Evolutionary conservation across 345 rosid genomes (phyloP).

Genomic region (Schrenkiella parvula): DNA sequence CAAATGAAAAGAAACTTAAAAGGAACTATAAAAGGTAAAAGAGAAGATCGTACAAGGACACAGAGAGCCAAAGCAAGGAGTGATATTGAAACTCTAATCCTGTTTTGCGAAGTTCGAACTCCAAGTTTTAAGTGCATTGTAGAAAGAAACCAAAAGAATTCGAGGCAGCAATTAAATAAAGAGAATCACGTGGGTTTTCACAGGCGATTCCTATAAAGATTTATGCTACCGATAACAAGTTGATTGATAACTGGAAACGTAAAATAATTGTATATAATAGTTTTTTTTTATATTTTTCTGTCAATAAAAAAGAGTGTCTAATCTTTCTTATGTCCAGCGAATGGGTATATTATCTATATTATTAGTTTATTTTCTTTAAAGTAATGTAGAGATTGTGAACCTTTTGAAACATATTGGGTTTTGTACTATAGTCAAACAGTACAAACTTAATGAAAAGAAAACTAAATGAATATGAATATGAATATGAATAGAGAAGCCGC

Average conservation of each 20-base stretch:
- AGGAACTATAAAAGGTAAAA: neutral
- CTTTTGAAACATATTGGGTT: neutral
- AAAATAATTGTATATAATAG: neutral
- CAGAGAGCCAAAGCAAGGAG: neutral
- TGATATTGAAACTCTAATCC: constrained; percentile 1
- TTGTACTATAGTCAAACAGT: neutral
- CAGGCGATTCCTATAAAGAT: constrained; percentile 1
- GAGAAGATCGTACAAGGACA: constrained; percentile 24
- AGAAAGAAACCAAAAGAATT: neutral
- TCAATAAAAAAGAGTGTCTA: neutral
- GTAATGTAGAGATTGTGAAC: neutral
- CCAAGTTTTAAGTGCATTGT: neutral
- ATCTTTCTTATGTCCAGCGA: neutral
- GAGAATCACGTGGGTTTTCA: constrained; percentile 23
- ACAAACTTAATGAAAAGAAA: neutral
- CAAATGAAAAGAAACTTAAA: neutral
- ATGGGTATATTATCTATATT: neutral
- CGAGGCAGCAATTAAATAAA: neutral
- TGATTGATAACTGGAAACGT: neutral
- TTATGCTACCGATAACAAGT: constrained; percentile 2
- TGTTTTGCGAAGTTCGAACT: neutral
- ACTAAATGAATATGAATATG: neutral
- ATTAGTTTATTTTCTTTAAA: neutral
- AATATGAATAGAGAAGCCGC: neutral
- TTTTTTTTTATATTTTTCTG: neutral